phyloP scores from a whole-genome alignment of 805 yeast genomes.

The Metschnikowia sp. region DNA sequence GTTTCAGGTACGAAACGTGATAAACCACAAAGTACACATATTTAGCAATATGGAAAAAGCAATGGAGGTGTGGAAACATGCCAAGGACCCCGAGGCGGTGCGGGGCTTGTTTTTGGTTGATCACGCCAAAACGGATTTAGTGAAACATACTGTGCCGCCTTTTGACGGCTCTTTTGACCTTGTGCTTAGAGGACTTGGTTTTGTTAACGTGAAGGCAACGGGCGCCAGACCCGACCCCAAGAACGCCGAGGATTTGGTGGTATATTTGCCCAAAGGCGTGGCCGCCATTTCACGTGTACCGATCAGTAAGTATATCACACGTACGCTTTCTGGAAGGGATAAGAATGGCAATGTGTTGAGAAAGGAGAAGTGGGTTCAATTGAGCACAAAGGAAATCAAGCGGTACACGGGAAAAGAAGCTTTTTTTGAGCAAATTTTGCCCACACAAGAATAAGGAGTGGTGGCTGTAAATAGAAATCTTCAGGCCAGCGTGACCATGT shows the following conservation, averaged over 20 bases:
- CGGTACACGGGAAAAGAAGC: slow-evolving; percentile 15
- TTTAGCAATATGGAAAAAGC: slow-evolving; percentile 33
- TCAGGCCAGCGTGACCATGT: too few relatives aligned
- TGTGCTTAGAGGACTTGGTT: slow-evolving; percentile 64
- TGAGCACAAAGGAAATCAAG: slow-evolving; percentile 20
- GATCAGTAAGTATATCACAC: slow-evolving; percentile 37
- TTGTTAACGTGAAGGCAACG: slow-evolving; percentile 56
- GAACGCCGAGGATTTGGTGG: slow-evolving; percentile 26
- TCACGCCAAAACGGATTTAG: slow-evolving; percentile 6
- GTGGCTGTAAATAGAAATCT: too few relatives aligned
- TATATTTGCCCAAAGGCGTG: slow-evolving; percentile 56
- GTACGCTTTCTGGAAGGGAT: slow-evolving; percentile 32
- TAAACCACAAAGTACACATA: slow-evolving; percentile 38
- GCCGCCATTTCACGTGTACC: slow-evolving; percentile 55
- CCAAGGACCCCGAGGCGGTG: slow-evolving; percentile 25
- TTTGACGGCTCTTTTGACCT: slow-evolving; percentile 65
- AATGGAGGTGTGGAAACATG: slow-evolving; percentile 15
- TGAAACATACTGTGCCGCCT: slow-evolving; percentile 58
- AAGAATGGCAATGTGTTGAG: slow-evolving; percentile 20
- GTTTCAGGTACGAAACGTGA: slow-evolving; percentile 44
- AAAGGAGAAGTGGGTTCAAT: slow-evolving; percentile 21
- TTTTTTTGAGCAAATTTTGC: background rate
- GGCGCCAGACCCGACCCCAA: slow-evolving; percentile 32
- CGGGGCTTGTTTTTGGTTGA: slow-evolving; percentile 18
- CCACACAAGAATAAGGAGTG: too few relatives aligned